Evolutionary conservation across 768 basidiomycete species (phyloP).

Genomic region (Clathrus columnatus): DNA sequence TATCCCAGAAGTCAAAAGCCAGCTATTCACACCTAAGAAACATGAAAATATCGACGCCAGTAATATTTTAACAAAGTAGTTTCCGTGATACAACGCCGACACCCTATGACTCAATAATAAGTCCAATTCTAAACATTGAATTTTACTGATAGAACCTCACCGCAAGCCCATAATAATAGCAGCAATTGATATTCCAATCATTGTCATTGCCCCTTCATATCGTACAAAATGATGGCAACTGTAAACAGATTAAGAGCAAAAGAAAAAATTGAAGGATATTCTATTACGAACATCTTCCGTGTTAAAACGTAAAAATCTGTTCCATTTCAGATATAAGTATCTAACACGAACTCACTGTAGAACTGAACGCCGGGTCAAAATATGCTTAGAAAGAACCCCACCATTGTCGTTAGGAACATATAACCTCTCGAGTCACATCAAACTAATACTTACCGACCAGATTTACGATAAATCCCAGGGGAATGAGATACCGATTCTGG

Average conservation of each 20-base stretch:
- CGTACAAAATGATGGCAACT: constrained; percentile 1
- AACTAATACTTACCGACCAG: background rate
- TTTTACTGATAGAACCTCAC: background rate
- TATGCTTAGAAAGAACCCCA: constrained; percentile 7
- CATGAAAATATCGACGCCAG: background rate
- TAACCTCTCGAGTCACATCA: background rate
- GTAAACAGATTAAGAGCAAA: background rate
- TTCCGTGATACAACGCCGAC: constrained; percentile 3
- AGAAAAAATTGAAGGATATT: background rate
- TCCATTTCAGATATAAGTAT: background rate
- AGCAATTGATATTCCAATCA: constrained; percentile 5
- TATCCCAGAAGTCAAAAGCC: constrained; percentile 2
- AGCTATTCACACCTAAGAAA: constrained; percentile 3
- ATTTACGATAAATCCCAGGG: constrained; percentile 5
- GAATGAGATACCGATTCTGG: constrained; percentile 8
- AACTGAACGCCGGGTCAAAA: background rate
- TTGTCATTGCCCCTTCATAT: constrained; percentile 6
- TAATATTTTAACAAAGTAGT: background rate
- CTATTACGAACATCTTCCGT: too few relatives aligned
- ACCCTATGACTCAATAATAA: background rate
- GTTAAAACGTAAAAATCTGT: constrained; percentile 4
- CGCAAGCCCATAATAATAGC: constrained; percentile 7
- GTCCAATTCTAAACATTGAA: background rate
- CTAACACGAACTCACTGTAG: background rate
- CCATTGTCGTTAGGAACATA: background rate